Percentiles rank a stretch among this genome's conserved stretches.
Evolutionary conservation across 345 rosid species (phyloP).

Genomic region (Anacardium occidentale): DNA sequence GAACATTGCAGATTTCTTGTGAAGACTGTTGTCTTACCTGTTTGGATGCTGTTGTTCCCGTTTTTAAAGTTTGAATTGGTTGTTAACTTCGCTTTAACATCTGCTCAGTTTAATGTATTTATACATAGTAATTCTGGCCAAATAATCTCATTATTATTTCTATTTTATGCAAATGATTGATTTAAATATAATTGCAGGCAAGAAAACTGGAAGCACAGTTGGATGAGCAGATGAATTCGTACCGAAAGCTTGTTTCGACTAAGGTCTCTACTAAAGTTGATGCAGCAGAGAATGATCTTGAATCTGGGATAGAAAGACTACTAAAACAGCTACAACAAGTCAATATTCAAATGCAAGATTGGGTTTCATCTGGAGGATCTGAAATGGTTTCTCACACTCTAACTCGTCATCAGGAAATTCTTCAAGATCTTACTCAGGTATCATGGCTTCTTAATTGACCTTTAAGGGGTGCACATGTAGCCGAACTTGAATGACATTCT

Average conservation of each 20-base stretch:
- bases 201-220: slow-evolving; percentile 95
- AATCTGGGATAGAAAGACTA: slow-evolving; percentile 66
- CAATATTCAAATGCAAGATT: slow-evolving; percentile 86
- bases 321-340: slow-evolving; percentile 82
- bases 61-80: background rate
- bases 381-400: slow-evolving; percentile 99
- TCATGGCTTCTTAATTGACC: slow-evolving; percentile 15
- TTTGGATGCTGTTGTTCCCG: background rate
- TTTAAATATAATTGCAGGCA: slow-evolving; percentile 50
- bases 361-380: slow-evolving; percentile 96
- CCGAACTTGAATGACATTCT: slow-evolving; percentile 4
- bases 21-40: background rate
- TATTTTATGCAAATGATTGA: background rate
- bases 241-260: slow-evolving; percentile 74
- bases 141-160: background rate
- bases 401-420: slow-evolving; percentile 95
- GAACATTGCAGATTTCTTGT: background rate
- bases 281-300: slow-evolving; percentile 66
- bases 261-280: slow-evolving; percentile 64
- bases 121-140: background rate
- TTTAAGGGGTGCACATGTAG: background rate
- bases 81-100: background rate
- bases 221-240: slow-evolving; percentile 94
- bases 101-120: background rate
- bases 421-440: slow-evolving; percentile 91